Conservation (phyloP, 2,329 filamentous ascomycete genomes). For the Metarhizium rileyi region DNA sequence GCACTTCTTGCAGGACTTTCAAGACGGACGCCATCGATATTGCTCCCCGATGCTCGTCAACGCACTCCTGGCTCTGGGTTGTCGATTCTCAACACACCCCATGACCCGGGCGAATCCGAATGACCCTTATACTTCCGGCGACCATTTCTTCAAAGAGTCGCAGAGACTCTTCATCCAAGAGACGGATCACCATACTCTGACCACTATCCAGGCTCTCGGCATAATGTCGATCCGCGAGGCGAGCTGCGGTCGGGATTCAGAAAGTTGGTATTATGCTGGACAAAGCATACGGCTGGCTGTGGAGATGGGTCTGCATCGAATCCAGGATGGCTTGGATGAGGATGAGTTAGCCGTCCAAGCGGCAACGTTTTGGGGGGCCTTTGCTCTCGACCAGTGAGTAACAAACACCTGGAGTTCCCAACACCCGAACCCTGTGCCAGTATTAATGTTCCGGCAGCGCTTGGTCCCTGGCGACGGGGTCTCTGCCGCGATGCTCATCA, state of each 20-base stretch:
- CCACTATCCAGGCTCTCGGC: constrained; percentile 64
- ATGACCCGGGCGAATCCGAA: constrained; percentile 52
- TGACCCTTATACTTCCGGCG: constrained; percentile 56
- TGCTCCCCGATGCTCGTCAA: constrained; percentile 61
- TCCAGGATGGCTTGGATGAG: constrained; percentile 37
- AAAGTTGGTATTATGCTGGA: constrained; percentile 63
- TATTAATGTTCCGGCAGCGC: constrained; percentile 33
- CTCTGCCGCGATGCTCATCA: constrained; percentile 49
- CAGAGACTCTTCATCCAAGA: constrained; percentile 50
- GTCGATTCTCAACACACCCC: constrained; percentile 57
- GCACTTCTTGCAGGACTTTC: constrained; percentile 58
- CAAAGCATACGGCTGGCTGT: constrained; percentile 63
- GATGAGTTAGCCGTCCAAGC: constrained; percentile 49
- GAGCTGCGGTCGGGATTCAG: constrained; percentile 61
- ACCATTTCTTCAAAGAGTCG: constrained; percentile 66
- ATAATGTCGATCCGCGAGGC: constrained; percentile 69
- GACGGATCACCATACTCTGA: constrained; percentile 50
- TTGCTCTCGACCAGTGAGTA: constrained; percentile 54
- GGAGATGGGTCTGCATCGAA: constrained; percentile 58
- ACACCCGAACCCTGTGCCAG: neutral
- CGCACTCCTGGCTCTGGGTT: constrained; percentile 54
- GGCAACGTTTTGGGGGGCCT: constrained; percentile 53
- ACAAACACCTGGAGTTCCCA: neutral
- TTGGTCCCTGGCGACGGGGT: constrained; percentile 56
- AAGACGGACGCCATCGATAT: constrained; percentile 49